Conservation (phyloP, 2,329 filamentous ascomycete species). For the Penicillium fuscoglaucum region DNA sequence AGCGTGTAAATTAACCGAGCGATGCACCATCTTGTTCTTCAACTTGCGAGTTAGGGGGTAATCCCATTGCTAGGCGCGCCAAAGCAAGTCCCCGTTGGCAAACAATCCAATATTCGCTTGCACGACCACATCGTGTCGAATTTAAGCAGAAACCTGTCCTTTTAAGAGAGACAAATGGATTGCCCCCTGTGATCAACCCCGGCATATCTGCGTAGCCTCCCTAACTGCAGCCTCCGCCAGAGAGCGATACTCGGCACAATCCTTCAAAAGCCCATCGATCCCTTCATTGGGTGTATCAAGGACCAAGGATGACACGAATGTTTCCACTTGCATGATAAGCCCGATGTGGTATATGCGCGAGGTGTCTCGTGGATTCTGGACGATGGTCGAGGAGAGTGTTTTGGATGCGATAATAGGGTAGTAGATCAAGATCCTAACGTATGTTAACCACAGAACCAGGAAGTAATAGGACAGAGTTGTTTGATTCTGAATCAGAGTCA, state of each 20-base stretch:
- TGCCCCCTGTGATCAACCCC: background rate
- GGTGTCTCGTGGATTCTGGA: background rate
- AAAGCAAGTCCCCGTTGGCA: background rate
- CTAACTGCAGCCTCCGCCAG: background rate
- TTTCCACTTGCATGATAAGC: background rate
- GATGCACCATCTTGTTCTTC: background rate
- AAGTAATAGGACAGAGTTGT: background rate
- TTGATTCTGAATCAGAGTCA: background rate
- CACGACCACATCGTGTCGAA: background rate
- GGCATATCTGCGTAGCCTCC: background rate
- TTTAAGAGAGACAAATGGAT: background rate
- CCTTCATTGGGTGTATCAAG: background rate
- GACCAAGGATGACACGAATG: background rate
- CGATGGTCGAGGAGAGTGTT: background rate
- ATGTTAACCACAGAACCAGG: background rate
- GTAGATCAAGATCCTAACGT: background rate
- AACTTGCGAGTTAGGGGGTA: background rate
- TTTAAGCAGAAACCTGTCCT: background rate
- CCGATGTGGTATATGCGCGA: background rate
- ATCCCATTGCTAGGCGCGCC: background rate
- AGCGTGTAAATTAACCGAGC: background rate
- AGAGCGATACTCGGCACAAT: background rate
- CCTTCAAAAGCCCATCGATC: background rate
- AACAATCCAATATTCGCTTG: background rate
- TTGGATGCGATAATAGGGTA: background rate